Evolutionary conservation across 257 asterid species (phyloP).

Genomic region (Capsicum rhomboideum): DNA sequence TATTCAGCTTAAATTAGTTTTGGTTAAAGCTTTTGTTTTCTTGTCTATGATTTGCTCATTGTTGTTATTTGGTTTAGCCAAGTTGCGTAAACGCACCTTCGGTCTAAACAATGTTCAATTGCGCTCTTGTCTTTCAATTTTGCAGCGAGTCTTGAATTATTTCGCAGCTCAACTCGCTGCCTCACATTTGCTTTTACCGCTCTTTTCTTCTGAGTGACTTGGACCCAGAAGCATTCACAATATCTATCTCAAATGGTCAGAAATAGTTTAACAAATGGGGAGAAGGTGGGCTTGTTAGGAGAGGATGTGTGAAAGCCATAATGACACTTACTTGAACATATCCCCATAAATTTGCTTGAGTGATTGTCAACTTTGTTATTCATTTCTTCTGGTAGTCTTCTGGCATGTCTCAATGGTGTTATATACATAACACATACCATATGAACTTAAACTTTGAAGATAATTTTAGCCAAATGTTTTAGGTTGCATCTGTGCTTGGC

Average conservation of each 20-base stretch:
- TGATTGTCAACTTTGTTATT: background rate
- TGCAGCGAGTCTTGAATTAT: background rate
- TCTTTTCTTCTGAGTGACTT: background rate
- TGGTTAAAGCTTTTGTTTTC: no score
- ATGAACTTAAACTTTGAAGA: background rate
- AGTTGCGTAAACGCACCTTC: no score
- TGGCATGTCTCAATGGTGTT: no score
- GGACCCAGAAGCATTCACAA: background rate
- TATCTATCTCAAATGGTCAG: background rate
- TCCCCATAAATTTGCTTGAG: background rate
- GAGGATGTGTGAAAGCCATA: background rate
- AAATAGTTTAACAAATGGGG: background rate
- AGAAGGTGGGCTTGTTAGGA: background rate
- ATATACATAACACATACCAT: background rate
- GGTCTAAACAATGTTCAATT: no score
- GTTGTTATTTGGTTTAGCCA: no score
- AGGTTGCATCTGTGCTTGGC: no score
- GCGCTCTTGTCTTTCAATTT: no score
- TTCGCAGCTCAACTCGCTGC: no score
- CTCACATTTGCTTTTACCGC: no score
- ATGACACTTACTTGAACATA: background rate
- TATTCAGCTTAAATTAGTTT: no score
- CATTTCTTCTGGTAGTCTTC: background rate
- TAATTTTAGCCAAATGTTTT: background rate
- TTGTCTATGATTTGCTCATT: no score